Conservation (phyloP, 129 eudicot species). For the Tagetes patula region DNA sequence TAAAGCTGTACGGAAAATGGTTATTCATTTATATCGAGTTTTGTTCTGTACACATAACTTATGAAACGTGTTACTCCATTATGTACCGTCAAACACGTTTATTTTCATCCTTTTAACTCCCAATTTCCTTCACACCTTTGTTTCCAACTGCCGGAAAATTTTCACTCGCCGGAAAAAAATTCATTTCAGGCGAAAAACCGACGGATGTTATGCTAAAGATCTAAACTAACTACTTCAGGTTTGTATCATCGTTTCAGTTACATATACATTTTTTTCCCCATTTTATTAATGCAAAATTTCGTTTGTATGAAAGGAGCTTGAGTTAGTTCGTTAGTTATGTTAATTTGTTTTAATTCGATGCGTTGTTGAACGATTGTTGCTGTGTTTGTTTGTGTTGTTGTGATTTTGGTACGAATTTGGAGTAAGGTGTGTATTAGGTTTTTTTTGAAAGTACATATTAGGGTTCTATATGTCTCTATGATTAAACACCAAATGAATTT, state of each 20-base stretch:
- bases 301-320: not conserved
- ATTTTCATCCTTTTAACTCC: too few species aligned
- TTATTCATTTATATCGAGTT: too few species aligned
- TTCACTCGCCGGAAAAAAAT: not conserved
- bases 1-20: too few species aligned
- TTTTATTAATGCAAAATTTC: not conserved
- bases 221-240: not conserved
- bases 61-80: too few species aligned
- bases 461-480: not conserved
- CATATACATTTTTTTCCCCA: not conserved
- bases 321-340: not conserved
- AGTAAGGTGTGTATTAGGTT: not conserved
- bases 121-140: not conserved
- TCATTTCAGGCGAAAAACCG: not conserved
- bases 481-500: too few species aligned
- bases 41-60: too few species aligned
- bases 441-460: not conserved
- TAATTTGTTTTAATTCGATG: not conserved
- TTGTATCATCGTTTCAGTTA: not conserved
- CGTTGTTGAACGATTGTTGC: not conserved
- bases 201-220: not conserved
- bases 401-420: not conserved
- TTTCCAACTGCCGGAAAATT: not conserved
- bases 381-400: not conserved
- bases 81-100: not conserved